Percentiles rank a stretch among this genome's conserved stretches.
phyloP scores from a whole-genome alignment of 208 protist genomes.

The Wallacemonas sp. region DNA sequence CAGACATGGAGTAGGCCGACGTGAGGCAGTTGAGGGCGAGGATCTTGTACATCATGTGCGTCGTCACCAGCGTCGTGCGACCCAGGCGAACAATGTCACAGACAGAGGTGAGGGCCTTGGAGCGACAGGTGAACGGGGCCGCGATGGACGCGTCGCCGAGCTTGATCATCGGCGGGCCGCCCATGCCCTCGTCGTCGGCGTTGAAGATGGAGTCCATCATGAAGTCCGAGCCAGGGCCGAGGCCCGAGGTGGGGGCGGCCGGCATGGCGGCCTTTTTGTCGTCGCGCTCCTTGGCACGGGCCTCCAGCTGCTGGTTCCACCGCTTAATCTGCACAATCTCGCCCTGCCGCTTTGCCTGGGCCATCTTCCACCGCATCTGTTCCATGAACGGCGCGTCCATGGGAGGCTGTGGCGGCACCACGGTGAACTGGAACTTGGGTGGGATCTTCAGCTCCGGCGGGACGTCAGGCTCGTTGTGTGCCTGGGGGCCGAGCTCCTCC shows the following conservation, averaged over 20 bases:
- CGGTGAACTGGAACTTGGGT: slow-evolving; percentile 84
- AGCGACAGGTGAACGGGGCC: slow-evolving; percentile 93
- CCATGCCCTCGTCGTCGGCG: slow-evolving; percentile 67
- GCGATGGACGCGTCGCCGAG: slow-evolving; percentile 94
- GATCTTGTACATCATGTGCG: slow-evolving; percentile 99
- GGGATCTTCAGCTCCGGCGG: slow-evolving; percentile 75
- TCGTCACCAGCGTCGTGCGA: slow-evolving; percentile 97
- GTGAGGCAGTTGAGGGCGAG: slow-evolving; percentile 98
- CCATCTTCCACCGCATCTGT: slow-evolving; percentile 77
- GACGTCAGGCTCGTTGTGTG: slow-evolving; percentile 89
- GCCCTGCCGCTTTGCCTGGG: slow-evolving; percentile 77
- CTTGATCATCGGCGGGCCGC: slow-evolving; percentile 89
- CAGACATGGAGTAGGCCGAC: slow-evolving; percentile 95
- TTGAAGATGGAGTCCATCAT: slow-evolving; percentile 92
- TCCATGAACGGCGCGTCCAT: slow-evolving; percentile 71
- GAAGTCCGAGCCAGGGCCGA: slow-evolving; percentile 60
- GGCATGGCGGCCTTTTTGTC: slow-evolving; percentile 54
- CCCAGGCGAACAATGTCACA: slow-evolving; percentile 97
- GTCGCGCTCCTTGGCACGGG: slow-evolving; percentile 47
- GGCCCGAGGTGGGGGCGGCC: slow-evolving; percentile 21
- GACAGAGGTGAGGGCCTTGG: slow-evolving; percentile 84
- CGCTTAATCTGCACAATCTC: slow-evolving; percentile 77
- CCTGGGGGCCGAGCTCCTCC: slow-evolving; percentile 56
- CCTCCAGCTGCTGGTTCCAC: slow-evolving; percentile 84
- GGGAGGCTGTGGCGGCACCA: slow-evolving; percentile 62